Conservation (phyloP, 345 rosid genomes). For the Alliaria petiolata region DNA sequence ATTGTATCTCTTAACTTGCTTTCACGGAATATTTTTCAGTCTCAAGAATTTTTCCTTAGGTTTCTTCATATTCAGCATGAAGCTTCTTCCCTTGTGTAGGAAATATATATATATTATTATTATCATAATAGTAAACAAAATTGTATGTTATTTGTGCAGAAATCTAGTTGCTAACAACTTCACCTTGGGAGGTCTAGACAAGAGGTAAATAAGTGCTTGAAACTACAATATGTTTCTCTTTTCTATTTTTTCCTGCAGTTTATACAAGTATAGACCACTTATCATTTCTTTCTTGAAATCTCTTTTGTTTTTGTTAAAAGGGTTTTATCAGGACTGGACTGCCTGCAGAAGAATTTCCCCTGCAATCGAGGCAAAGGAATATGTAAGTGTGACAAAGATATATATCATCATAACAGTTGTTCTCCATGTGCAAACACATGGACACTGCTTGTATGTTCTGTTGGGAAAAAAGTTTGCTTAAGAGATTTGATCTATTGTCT, state of each 20-base stretch:
- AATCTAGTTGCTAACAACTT: constrained; percentile 74
- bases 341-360: constrained; percentile 66
- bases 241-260: no score
- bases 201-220: constrained; percentile 41
- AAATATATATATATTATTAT: background rate
- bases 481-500: background rate
- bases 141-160: constrained; percentile 41
- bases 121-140: background rate
- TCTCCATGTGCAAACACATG: constrained; percentile 1
- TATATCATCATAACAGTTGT: background rate
- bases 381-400: constrained; percentile 44
- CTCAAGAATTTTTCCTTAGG: background rate
- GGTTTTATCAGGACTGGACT: constrained; percentile 48
- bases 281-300: background rate
- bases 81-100: background rate
- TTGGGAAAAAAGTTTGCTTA: background rate
- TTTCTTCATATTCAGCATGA: constrained; percentile 10
- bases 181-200: constrained; percentile 37
- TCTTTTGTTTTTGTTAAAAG: constrained; percentile 17
- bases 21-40: background rate
- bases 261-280: background rate
- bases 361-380: constrained; percentile 51
- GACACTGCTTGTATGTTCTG: background rate
- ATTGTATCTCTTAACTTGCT: background rate
- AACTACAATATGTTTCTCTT: no score